Base-by-base conservation (phyloP, 148 eudicot genomes). In the Nepenthes mirabilis region DNA sequence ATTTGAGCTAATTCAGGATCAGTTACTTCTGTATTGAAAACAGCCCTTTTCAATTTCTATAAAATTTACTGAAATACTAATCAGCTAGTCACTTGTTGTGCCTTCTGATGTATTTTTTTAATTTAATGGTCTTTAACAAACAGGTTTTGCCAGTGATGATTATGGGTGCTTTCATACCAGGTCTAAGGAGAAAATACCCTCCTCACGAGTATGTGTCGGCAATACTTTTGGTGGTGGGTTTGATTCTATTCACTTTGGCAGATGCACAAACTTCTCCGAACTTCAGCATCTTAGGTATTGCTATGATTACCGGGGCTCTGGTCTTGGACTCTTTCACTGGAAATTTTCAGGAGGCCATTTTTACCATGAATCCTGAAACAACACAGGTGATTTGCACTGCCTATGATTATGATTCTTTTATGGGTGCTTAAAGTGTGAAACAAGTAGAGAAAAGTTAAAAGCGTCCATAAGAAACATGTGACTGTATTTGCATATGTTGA, bases 141-240 rank as follows among this genome's bases (percentile, higher is more conserved):
- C 79, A 91, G 96, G 96, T 91, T 58, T 76, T 93, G 70, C 96
- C 96, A 0, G 98, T 88, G 74, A 88, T 93, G 98, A 65, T 88
- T 63, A 88, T 88, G 96, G 98, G 95, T 14, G 95, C 96, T 34
- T 88, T 93, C 67, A 93, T 93, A 37, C 96, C 95, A 2, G 90
- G 98, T 14, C 64, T 91, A 68, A 80, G 88, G 57, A 68, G 96
- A 55, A 91, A 88, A 68, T 91, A 91, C 72, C 96, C 88, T 1
- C 79, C 65, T 40, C 85, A 84, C 5, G 94, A 91, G 61, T 91
- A 91, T 43, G 14, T 85, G 47, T 91, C 94, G 0, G 96, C 98
- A 1, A 12, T 85, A 47, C 93, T 91, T 59, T 72, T 93, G 60
- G 89, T 88, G 14, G 61, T 78, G 13, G 96, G 98, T 45, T 71